phyloP scores from a whole-genome alignment of 1,139 yeast species.

The Kodamaea sp. region DNA sequence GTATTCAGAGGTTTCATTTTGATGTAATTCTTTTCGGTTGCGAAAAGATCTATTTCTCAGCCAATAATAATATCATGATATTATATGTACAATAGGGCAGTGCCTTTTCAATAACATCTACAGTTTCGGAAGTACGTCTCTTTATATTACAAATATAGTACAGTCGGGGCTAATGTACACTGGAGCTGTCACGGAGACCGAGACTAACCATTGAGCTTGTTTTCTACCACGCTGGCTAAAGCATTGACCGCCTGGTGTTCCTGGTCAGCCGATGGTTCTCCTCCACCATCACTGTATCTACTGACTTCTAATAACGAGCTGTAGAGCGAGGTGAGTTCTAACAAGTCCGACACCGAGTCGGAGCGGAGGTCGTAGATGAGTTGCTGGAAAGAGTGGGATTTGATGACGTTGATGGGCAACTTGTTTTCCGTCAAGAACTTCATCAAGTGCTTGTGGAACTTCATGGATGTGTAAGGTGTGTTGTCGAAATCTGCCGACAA shows the following conservation, averaged over 20 bases:
- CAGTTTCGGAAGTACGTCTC: no score
- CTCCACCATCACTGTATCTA: slow-evolving; percentile 13
- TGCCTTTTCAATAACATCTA: no score
- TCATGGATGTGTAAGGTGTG: slow-evolving; percentile 44
- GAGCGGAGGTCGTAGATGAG: slow-evolving; percentile 51
- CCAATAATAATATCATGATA: no score
- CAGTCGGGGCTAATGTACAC: slow-evolving; percentile 2
- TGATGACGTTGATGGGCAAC: slow-evolving; percentile 47
- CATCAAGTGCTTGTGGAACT: slow-evolving; percentile 54
- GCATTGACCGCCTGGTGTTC: slow-evolving; percentile 18
- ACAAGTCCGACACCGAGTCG: slow-evolving; percentile 47
- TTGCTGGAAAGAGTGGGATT: slow-evolving; percentile 55
- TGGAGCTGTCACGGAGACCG: not conserved
- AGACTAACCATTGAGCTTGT: slow-evolving; percentile 6
- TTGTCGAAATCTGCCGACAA: slow-evolving; percentile 42
- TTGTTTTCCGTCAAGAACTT: slow-evolving; percentile 54
- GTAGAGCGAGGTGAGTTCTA: slow-evolving; percentile 49
- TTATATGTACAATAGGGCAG: no score
- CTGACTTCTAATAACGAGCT: slow-evolving; percentile 50
- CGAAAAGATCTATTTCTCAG: no score
- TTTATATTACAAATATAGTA: slow-evolving; percentile 1
- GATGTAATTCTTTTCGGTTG: no score
- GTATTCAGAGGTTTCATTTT: no score
- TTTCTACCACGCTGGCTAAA: slow-evolving; percentile 17
- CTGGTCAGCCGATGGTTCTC: slow-evolving; percentile 6